phyloP scores from a whole-genome alignment of 495 filamentous ascomycete genomes.

The Lineolata rhizophorae region DNA sequence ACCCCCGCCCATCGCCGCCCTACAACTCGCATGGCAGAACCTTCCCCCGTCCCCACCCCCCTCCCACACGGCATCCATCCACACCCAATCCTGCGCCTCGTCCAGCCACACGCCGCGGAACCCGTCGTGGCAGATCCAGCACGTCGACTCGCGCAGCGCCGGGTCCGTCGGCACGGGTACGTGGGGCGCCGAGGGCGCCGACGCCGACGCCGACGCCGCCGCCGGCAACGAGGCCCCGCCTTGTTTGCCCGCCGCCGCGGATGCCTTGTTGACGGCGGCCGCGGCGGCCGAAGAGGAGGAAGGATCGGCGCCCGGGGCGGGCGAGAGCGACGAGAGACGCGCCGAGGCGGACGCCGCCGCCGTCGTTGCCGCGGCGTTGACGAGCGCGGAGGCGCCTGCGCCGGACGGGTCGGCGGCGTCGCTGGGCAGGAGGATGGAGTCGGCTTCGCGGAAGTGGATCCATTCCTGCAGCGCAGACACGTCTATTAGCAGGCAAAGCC shows the following conservation, averaged over 20 bases:
- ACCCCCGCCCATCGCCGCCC: slow-evolving; percentile 35
- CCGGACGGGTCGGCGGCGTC: slow-evolving; percentile 4
- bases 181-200: slow-evolving; percentile 48
- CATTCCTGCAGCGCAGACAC: slow-evolving; percentile 38
- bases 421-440: slow-evolving; percentile 22
- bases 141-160: slow-evolving; percentile 43
- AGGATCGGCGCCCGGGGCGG: no score
- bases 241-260: no score
- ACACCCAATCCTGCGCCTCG: slow-evolving; percentile 87
- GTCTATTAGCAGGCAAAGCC: slow-evolving; percentile 2
- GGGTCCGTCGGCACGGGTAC: slow-evolving; percentile 67
- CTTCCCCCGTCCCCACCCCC: slow-evolving; percentile 34
- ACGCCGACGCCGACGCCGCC: no score
- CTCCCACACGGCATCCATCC: slow-evolving; percentile 70
- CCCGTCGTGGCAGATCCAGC: slow-evolving; percentile 86
- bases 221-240: no score
- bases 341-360: slow-evolving; percentile 26
- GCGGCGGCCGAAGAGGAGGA: no score
- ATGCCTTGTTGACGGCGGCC: no score
- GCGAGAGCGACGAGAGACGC: no score
- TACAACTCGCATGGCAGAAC: slow-evolving; percentile 78
- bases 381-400: slow-evolving; percentile 15
- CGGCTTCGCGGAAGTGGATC: slow-evolving; percentile 58
- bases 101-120: slow-evolving; percentile 80
- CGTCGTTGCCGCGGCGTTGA: not conserved